phyloP scores from a whole-genome alignment of 192 early-diverging fungal genomes.

The Backusella morwellensis region DNA sequence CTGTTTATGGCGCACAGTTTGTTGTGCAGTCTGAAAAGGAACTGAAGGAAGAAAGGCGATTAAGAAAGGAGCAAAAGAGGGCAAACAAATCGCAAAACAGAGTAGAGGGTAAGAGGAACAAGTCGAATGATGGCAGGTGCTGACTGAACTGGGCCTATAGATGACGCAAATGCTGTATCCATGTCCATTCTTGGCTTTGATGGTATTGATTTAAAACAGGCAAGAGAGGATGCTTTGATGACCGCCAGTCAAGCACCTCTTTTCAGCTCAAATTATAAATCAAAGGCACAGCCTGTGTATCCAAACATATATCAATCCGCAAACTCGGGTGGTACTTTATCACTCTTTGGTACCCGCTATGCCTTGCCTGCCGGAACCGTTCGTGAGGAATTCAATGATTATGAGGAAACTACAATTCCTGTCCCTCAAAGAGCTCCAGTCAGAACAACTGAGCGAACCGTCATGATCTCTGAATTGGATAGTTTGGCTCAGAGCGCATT shows the following conservation, averaged over 20 bases:
- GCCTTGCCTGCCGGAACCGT: slow-evolving; percentile 75
- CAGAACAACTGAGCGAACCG: slow-evolving; percentile 59
- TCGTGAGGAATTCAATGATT: slow-evolving; percentile 74
- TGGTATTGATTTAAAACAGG: slow-evolving; percentile 52
- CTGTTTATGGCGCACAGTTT: slow-evolving; percentile 61
- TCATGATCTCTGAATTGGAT: slow-evolving; percentile 73
- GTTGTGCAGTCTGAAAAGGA: slow-evolving; percentile 64
- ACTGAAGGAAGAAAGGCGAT: slow-evolving; percentile 53
- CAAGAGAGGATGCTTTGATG: slow-evolving; percentile 62
- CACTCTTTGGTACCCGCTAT: slow-evolving; percentile 76
- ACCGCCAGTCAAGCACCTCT: slow-evolving; percentile 38
- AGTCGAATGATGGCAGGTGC: background rate
- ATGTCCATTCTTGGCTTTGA: slow-evolving; percentile 69
- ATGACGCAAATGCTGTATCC: slow-evolving; percentile 50
- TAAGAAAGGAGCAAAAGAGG: slow-evolving; percentile 69
- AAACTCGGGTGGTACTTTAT: slow-evolving; percentile 65
- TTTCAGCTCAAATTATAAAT: slow-evolving; percentile 38
- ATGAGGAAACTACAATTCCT: slow-evolving; percentile 93
- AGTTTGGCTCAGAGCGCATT: slow-evolving; percentile 72
- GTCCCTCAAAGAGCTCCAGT: slow-evolving; percentile 64
- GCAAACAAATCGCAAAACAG: slow-evolving; percentile 22
- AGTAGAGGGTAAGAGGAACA: slow-evolving; percentile 12
- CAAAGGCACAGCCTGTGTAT: slow-evolving; percentile 44
- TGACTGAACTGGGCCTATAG: slow-evolving; percentile 9
- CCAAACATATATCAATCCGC: slow-evolving; percentile 85